These are phyloP conservation scores for Rubroboletus pulcherrimus DNA, from an alignment of 768 basidiomycete genomes.

Conservation along the genomic window DNA sequence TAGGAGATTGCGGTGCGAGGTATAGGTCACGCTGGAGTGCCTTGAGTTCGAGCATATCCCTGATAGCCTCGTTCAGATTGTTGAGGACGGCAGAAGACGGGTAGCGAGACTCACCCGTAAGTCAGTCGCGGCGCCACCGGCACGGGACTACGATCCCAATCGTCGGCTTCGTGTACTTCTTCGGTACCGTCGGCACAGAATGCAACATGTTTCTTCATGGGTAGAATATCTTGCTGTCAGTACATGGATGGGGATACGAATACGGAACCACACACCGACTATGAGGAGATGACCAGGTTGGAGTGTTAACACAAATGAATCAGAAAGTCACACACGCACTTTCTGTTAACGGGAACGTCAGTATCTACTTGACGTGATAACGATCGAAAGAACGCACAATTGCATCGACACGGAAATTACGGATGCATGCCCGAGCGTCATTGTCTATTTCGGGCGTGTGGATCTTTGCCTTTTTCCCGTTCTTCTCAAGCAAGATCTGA, in stretches of 20 bases:
- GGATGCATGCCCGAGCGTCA: slow-evolving; percentile 21
- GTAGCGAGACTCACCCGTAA: slow-evolving; percentile 55
- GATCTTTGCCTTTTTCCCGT: slow-evolving; percentile 2
- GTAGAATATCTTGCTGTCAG: background rate
- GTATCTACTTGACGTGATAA: background rate
- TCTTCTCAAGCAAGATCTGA: slow-evolving; percentile 22
- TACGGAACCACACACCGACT: slow-evolving; percentile 11
- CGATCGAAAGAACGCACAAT: slow-evolving; percentile 9
- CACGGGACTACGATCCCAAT: slow-evolving; percentile 75
- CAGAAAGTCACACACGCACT: slow-evolving; percentile 7
- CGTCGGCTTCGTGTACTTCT: slow-evolving; percentile 64
- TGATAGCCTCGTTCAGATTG: slow-evolving; percentile 21
- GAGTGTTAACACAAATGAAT: background rate
- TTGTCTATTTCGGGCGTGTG: slow-evolving; percentile 9
- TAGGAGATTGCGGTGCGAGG: slow-evolving; percentile 49
- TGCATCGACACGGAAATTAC: slow-evolving; percentile 24
- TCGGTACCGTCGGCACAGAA: slow-evolving; percentile 55
- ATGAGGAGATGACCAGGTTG: background rate
- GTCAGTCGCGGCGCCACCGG: slow-evolving; percentile 59
- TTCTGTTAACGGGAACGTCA: slow-evolving; percentile 11
- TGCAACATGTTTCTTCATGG: slow-evolving; percentile 51
- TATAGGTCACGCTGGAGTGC: slow-evolving; percentile 65
- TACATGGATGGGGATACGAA: background rate
- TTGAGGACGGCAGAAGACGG: background rate
- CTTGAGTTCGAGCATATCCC: slow-evolving; percentile 65